phyloP scores from a whole-genome alignment of 2,329 filamentous ascomycete species.

The Emmonsia crescens region DNA sequence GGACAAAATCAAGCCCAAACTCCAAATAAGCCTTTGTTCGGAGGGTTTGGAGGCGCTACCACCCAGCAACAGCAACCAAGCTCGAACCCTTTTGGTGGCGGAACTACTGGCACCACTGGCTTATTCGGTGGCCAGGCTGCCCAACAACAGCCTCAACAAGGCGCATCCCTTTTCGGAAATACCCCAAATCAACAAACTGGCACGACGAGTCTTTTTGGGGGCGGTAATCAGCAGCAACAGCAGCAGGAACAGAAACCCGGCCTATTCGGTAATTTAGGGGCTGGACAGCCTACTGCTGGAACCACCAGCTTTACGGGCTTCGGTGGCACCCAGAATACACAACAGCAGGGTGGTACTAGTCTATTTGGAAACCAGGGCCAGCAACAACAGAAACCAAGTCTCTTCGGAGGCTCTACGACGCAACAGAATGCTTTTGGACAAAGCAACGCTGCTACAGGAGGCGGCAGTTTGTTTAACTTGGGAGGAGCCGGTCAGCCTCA shows the following conservation, averaged over 20 bases:
- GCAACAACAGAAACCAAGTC: conserved; percentile 45
- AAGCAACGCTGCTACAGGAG: conserved; percentile 17
- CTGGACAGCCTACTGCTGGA: conserved; percentile 9
- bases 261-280: conserved; percentile 9
- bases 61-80: conserved; percentile 32
- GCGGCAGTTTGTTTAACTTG: conserved; percentile 12
- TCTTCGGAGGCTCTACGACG: conserved; percentile 38
- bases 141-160: conserved; percentile 28
- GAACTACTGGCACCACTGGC: conserved; percentile 17
- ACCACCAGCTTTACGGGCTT: conserved; percentile 7
- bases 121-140: conserved; percentile 32
- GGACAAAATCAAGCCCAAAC: conserved; percentile 31
- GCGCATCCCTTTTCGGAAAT: conserved; percentile 28
- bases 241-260: conserved; percentile 18
- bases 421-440: conserved; percentile 21
- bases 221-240: conserved; percentile 25
- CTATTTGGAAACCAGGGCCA: conserved; percentile 38
- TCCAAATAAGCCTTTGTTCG: conserved; percentile 29
- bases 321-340: conserved; percentile 29
- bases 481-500: conserved; percentile 10
- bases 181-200: conserved; percentile 33
- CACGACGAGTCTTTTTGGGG: conserved; percentile 34
- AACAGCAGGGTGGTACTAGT: conserved; percentile 22
- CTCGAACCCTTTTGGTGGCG: conserved; percentile 35
- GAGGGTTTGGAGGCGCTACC: conserved; percentile 29